These are phyloP conservation scores for Sugiyamaella novakii DNA, from an alignment of 1,139 yeast species.

Conservation along the genomic window DNA sequence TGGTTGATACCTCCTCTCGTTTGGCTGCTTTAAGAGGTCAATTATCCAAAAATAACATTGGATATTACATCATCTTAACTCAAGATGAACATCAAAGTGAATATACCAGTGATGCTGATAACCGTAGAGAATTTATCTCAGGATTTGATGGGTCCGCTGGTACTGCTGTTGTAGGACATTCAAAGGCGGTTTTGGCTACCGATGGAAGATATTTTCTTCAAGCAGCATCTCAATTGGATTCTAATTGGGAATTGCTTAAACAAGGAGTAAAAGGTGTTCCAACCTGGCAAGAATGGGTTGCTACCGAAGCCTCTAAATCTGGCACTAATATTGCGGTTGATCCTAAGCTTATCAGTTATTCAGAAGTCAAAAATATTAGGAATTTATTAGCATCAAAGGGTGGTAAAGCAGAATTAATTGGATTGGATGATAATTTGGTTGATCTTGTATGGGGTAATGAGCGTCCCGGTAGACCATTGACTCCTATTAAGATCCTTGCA, in stretches of 20 bases:
- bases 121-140: slow-evolving; percentile 80
- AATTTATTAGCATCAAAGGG: slow-evolving; percentile 36
- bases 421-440: slow-evolving; percentile 69
- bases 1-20: slow-evolving; percentile 32
- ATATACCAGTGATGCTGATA: slow-evolving; percentile 78
- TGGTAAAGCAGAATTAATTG: slow-evolving; percentile 52
- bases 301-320: slow-evolving; percentile 39
- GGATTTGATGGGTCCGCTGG: slow-evolving; percentile 95
- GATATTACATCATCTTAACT: slow-evolving; percentile 80
- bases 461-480: slow-evolving; percentile 42
- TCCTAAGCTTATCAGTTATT: slow-evolving; percentile 67
- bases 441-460: slow-evolving; percentile 71
- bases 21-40: slow-evolving; percentile 62
- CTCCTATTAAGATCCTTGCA: slow-evolving; percentile 38
- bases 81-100: slow-evolving; percentile 96
- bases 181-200: slow-evolving; percentile 80
- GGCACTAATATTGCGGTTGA: slow-evolving; percentile 55
- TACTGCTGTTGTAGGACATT: slow-evolving; percentile 76
- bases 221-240: slow-evolving; percentile 81
- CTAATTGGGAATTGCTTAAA: slow-evolving; percentile 79
- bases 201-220: slow-evolving; percentile 95
- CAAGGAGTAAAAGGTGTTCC: slow-evolving; percentile 75
- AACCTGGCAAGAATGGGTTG: slow-evolving; percentile 89
- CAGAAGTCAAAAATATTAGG: slow-evolving; percentile 45
- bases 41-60: slow-evolving; percentile 68